These are phyloP conservation scores for Daldinia bambusicola DNA, from an alignment of 495 filamentous ascomycete genomes.

Conservation along the genomic window DNA sequence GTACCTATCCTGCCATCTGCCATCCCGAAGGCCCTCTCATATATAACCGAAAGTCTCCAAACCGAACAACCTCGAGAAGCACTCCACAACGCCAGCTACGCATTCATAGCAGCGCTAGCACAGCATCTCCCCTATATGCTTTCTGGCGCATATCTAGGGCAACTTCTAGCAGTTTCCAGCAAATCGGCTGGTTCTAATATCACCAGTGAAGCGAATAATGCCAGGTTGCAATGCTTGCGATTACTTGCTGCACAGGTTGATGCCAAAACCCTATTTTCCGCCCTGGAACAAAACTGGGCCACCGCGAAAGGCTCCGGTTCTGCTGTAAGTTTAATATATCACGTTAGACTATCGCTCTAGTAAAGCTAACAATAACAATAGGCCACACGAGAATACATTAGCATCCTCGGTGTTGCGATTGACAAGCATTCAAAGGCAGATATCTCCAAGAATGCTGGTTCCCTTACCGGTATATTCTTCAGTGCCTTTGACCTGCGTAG, in stretches of 20 bases:
- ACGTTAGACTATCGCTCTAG: not conserved
- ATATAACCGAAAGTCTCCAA: constrained; percentile 71
- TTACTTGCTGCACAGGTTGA: constrained; percentile 78
- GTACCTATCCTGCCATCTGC: constrained; percentile 82
- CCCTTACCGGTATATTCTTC: constrained; percentile 76
- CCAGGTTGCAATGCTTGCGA: constrained; percentile 72
- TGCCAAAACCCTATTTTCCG: constrained; percentile 69
- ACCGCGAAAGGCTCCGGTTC: constrained; percentile 68
- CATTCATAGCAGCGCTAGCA: constrained; percentile 79
- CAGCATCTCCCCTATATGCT: constrained; percentile 88
- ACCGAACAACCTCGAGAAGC: constrained; percentile 62
- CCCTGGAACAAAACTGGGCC: constrained; percentile 75
- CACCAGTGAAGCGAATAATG: constrained; percentile 67
- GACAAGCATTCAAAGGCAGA: constrained; percentile 79
- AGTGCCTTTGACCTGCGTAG: constrained; percentile 78
- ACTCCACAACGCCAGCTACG: constrained; percentile 83
- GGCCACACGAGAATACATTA: constrained; percentile 73
- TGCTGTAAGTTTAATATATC: constrained; percentile 58
- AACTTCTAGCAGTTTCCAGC: constrained; percentile 73
- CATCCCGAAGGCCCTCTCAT: constrained; percentile 73
- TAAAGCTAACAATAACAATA: constrained; percentile 50
- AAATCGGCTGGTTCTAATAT: constrained; percentile 69
- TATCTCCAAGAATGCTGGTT: constrained; percentile 72
- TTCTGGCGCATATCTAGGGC: constrained; percentile 74
- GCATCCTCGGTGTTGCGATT: constrained; percentile 72